Base-by-base conservation (phyloP, 1,139 yeast genomes). In the Kodamaea sp. region DNA sequence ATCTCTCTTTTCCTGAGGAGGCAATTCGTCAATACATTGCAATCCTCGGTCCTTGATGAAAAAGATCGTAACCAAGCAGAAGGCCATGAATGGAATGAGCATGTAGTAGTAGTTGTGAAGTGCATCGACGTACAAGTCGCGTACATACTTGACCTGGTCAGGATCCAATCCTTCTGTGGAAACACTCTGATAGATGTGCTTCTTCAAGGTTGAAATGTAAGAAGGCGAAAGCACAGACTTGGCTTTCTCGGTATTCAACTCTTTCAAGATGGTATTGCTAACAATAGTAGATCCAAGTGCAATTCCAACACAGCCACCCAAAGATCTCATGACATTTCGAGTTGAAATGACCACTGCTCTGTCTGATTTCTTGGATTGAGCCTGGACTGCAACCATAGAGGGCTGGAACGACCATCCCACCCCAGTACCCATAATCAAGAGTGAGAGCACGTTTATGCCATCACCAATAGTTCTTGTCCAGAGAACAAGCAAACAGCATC, bases 291-390 rank as follows among this genome's bases (percentile, higher is more conserved):
- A 65, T 13, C 65, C 60, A 2, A 70, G 50, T 0, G 80, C 78
- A 27, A 76, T 53, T 0, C 81, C 80, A 24, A 73, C 42, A 2
- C 82, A 71, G 16, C 80, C 80, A 24, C 83, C 83, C 32, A 77
- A 64, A 1, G 76, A 69, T 39, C 83, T 53, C 31, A 74, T 44
- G 8, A 76, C 72, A 43, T 76, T 76, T 50, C 83, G 61, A 1
- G 78, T 64, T 3, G 80, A 66, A 7, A 76, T 76, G 7, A 76
- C 76, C 9, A 76, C 78, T 0, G 83, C 80, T 29, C 83, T 54
- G 41, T 77, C 81, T 1, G 72, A 60, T 32, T 66, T 66, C 26
- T 51, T 59, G 7, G 78, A 66, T 35, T 75, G 76, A 1, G 82
- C 79, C 50, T 74, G 78, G 2, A 69, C 70, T 1, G 81, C 81